phyloP scores from a whole-genome alignment of 169 alveolate genomes.

The Eimeria zaria region DNA sequence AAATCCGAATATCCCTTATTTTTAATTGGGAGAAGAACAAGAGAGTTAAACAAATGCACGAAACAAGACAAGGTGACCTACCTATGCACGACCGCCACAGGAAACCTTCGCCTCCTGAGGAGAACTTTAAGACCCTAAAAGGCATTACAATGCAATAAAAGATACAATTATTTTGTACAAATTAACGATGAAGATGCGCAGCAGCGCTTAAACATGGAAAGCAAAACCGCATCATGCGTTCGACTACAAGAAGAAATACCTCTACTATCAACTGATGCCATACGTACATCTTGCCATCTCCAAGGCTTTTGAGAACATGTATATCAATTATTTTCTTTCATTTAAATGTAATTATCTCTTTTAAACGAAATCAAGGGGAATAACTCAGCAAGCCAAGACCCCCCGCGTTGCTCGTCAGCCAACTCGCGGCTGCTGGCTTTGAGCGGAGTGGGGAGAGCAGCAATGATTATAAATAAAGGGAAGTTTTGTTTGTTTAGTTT shows the following conservation, averaged over 20 bases:
- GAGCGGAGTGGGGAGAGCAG: slow-evolving; percentile 38
- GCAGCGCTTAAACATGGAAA: background rate
- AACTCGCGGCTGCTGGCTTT: background rate
- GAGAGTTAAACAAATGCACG: background rate
- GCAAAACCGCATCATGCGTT: background rate
- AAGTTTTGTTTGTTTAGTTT: background rate
- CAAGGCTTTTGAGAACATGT: background rate
- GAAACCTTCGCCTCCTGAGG: background rate
- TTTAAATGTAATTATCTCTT: background rate
- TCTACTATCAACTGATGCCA: background rate
- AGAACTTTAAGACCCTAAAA: background rate
- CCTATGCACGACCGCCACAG: background rate
- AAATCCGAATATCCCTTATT: background rate
- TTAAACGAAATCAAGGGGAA: background rate
- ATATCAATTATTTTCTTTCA: background rate
- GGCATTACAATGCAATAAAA: background rate
- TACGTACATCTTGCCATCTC: background rate
- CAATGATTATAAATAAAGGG: background rate
- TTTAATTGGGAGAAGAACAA: background rate
- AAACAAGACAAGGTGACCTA: background rate
- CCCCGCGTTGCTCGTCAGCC: background rate
- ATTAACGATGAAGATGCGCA: background rate
- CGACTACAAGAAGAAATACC: background rate
- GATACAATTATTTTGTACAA: background rate
- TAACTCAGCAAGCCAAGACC: background rate